Conservation (phyloP, 108 stramenopile species). For the Cyclostephanos tholiformis region DNA sequence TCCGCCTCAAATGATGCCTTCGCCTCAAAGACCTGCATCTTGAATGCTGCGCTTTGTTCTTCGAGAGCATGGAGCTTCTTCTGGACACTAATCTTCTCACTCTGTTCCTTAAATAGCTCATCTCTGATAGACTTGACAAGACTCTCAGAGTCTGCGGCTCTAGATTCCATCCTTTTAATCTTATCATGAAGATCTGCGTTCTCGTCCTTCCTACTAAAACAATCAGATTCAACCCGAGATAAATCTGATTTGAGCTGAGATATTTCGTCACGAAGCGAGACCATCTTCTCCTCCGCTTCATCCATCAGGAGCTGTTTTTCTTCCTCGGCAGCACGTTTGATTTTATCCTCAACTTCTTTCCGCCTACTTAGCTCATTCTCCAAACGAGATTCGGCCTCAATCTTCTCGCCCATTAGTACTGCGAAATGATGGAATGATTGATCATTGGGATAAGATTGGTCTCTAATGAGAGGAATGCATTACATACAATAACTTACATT, state of each 20-base stretch:
- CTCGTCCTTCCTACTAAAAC: conserved; percentile 58
- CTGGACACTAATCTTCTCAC: conserved; percentile 29
- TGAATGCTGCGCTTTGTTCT: conserved; percentile 33
- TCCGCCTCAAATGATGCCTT: conserved; percentile 49
- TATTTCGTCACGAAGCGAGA: conserved; percentile 44
- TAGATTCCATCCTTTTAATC: conserved; percentile 38
- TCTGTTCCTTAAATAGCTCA: conserved; percentile 29
- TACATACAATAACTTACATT: conserved; percentile 10
- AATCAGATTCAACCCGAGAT: conserved; percentile 64
- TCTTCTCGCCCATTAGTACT: conserved; percentile 53
- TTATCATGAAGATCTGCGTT: conserved; percentile 60
- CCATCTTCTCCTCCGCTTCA: conserved; percentile 73
- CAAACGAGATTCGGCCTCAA: conserved; percentile 45
- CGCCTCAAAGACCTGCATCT: conserved; percentile 42
- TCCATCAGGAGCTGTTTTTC: conserved; percentile 67
- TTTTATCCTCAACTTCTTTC: conserved; percentile 44
- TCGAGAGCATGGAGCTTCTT: conserved; percentile 26
- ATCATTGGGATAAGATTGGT: too few relatives aligned
- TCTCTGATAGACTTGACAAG: conserved; percentile 40
- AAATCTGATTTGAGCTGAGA: conserved; percentile 47
- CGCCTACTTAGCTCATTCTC: conserved; percentile 48
- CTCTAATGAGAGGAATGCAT: neutral
- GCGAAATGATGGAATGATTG: too few relatives aligned
- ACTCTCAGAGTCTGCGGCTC: conserved; percentile 27
- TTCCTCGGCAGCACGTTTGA: conserved; percentile 63